Percentiles rank a stretch among this genome's conserved stretches.
Conservation (phyloP, 176 grass and related monocot species). For the Paspalum notatum region DNA sequence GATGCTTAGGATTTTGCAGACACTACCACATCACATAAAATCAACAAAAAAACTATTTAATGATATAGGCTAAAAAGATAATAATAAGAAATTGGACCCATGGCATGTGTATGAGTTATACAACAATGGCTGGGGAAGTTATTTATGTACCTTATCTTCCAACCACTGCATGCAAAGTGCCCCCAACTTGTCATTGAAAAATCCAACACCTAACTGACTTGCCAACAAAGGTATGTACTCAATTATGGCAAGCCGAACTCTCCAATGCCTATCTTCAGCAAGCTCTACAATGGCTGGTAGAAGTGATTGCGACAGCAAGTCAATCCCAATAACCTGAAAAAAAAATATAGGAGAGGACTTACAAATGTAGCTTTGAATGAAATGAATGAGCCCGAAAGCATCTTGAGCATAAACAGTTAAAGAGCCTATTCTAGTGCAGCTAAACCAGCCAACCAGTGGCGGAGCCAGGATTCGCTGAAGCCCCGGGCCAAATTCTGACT, state of each 20-base stretch:
- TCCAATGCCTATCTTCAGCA: conserved; percentile 85
- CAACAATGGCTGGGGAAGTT: background rate
- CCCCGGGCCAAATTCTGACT: too few species aligned
- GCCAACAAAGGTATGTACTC: conserved; percentile 84
- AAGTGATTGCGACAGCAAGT: conserved; percentile 77
- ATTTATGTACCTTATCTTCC: conserved; percentile 73
- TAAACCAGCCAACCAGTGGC: background rate
- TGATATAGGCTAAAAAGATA: background rate
- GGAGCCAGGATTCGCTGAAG: too few species aligned
- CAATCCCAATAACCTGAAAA: conserved; percentile 84
- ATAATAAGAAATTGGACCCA: background rate
- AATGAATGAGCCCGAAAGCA: background rate
- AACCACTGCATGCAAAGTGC: conserved; percentile 94
- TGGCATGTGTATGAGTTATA: too few species aligned
- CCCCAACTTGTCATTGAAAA: conserved; percentile 84
- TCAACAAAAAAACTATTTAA: background rate
- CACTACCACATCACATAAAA: conserved; percentile 1
- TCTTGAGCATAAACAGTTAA: background rate
- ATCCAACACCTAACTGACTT: conserved; percentile 81
- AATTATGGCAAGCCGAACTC: conserved; percentile 84
- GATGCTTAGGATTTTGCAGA: background rate
- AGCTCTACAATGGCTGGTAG: conserved; percentile 80
- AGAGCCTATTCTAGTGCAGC: background rate
- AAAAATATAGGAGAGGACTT: background rate
- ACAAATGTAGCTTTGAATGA: background rate